phyloP scores from a whole-genome alignment of 768 basidiomycete species.

The Punctularia strigosozonata region DNA sequence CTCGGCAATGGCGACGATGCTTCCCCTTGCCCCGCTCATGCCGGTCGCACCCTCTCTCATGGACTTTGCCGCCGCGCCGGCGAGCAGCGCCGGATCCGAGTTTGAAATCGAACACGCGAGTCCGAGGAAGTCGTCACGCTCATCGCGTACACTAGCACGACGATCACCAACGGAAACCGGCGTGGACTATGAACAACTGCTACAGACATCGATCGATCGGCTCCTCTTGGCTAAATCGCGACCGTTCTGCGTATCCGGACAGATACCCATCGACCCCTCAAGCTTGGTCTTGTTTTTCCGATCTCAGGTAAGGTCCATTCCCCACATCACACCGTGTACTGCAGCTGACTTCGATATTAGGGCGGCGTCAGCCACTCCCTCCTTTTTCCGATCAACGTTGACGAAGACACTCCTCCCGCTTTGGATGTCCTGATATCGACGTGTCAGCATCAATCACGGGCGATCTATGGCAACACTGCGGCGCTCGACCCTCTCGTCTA shows the following conservation, averaged over 20 bases:
- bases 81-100: slow-evolving; percentile 19
- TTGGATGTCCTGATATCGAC: slow-evolving; percentile 69
- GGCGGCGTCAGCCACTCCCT: slow-evolving; percentile 71
- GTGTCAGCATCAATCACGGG: slow-evolving; percentile 56
- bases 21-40: neutral
- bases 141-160: slow-evolving; percentile 10
- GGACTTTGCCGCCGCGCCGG: slow-evolving; percentile 2
- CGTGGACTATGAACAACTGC: slow-evolving; percentile 39
- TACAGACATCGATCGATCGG: slow-evolving; percentile 40
- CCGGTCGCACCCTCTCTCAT: neutral
- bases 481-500: slow-evolving; percentile 62
- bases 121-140: slow-evolving; percentile 9
- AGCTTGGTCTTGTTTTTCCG: slow-evolving; percentile 68
- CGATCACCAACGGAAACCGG: slow-evolving; percentile 23
- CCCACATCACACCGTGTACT: neutral
- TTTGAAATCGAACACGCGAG: slow-evolving; percentile 51
- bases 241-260: slow-evolving; percentile 54
- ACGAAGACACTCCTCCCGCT: slow-evolving; percentile 63
- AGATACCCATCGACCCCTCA: slow-evolving; percentile 59
- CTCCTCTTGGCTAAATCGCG: slow-evolving; percentile 47
- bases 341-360: slow-evolving; percentile 21
- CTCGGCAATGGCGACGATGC: neutral
- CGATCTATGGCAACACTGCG: slow-evolving; percentile 31
- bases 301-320: slow-evolving; percentile 41
- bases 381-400: slow-evolving; percentile 72